phyloP scores from a whole-genome alignment of 768 basidiomycete genomes.

The Daedaleopsis nitida region DNA sequence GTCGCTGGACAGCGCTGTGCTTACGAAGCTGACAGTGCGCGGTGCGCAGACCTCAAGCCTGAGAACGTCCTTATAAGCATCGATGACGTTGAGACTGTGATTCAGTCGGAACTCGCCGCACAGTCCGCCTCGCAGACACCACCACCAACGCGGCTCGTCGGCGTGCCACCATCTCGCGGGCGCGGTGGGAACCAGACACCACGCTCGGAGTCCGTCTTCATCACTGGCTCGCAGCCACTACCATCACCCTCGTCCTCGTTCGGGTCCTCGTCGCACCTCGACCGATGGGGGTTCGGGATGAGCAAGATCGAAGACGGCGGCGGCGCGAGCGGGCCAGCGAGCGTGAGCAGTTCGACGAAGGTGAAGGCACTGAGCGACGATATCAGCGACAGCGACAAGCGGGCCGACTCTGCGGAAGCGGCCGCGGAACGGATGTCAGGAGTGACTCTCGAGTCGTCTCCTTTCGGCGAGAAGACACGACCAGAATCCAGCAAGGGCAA shows the following conservation, averaged over 20 bases:
- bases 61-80: slow-evolving; percentile 98
- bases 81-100: slow-evolving; percentile 94
- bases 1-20: neutral
- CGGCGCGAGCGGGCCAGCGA: slow-evolving; percentile 37
- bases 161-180: slow-evolving; percentile 91
- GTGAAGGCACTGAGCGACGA: slow-evolving; percentile 26
- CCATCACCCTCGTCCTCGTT: slow-evolving; percentile 83
- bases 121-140: slow-evolving; percentile 47
- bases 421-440: too few relatives aligned
- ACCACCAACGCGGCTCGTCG: slow-evolving; percentile 70
- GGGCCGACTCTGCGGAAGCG: too few relatives aligned
- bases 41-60: slow-evolving; percentile 80
- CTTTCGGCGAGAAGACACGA: too few relatives aligned
- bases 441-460: too few relatives aligned
- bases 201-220: slow-evolving; percentile 76
- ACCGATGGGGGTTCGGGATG: slow-evolving; percentile 93
- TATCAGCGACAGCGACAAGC: slow-evolving; percentile 29
- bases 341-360: slow-evolving; percentile 31
- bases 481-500: too few relatives aligned
- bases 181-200: slow-evolving; percentile 97
- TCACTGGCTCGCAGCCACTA: slow-evolving; percentile 92
- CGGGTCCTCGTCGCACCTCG: slow-evolving; percentile 66
- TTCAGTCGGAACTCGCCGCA: slow-evolving; percentile 74
- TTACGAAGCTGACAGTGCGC: slow-evolving; percentile 3
- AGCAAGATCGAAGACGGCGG: slow-evolving; percentile 69